A percentile compares a stretch with the other conserved stretches of the same genome.
Evolutionary conservation across 805 yeast genomes (phyloP).

Genomic region (Yamadazyma phyllophila): DNA sequence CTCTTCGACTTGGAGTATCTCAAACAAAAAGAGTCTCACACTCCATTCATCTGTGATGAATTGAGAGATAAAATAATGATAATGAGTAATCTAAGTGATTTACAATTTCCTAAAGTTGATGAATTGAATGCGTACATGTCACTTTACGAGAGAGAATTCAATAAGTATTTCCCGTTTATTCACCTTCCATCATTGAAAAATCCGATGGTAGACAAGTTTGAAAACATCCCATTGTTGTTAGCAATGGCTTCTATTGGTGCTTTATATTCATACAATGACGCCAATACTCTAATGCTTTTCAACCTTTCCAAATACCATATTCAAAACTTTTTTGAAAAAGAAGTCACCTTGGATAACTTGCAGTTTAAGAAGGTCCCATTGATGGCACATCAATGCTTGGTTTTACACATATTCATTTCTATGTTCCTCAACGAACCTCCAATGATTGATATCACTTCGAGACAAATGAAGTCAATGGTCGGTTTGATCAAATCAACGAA

Average conservation of each 20-base stretch:
- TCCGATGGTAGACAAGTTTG: slow-evolving; percentile 39
- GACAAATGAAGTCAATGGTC: slow-evolving; percentile 53
- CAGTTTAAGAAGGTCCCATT: slow-evolving; percentile 54
- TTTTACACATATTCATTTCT: slow-evolving; percentile 54
- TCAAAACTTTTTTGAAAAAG: slow-evolving; percentile 61
- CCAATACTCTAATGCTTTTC: slow-evolving; percentile 69
- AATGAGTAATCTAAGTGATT: slow-evolving; percentile 51
- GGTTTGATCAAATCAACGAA: slow-evolving; percentile 53
- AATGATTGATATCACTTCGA: slow-evolving; percentile 49
- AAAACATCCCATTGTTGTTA: slow-evolving; percentile 63
- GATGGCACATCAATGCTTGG: slow-evolving; percentile 55
- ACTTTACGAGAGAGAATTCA: slow-evolving; percentile 75
- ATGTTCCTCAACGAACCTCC: slow-evolving; percentile 54
- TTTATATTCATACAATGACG: slow-evolving; percentile 73
- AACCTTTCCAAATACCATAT: slow-evolving; percentile 65
- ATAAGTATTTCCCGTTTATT: slow-evolving; percentile 79
- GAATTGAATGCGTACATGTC: slow-evolving; percentile 75
- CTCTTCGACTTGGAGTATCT: slow-evolving; percentile 5
- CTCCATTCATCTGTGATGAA: slow-evolving; percentile 33
- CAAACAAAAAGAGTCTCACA: neutral
- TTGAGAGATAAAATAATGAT: slow-evolving; percentile 52
- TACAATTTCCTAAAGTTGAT: slow-evolving; percentile 69
- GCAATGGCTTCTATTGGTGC: slow-evolving; percentile 92
- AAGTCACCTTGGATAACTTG: slow-evolving; percentile 43
- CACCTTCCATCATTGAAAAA: slow-evolving; percentile 61